phyloP scores from a whole-genome alignment of 2,329 filamentous ascomycete genomes.

The Raffaelea arxii region DNA sequence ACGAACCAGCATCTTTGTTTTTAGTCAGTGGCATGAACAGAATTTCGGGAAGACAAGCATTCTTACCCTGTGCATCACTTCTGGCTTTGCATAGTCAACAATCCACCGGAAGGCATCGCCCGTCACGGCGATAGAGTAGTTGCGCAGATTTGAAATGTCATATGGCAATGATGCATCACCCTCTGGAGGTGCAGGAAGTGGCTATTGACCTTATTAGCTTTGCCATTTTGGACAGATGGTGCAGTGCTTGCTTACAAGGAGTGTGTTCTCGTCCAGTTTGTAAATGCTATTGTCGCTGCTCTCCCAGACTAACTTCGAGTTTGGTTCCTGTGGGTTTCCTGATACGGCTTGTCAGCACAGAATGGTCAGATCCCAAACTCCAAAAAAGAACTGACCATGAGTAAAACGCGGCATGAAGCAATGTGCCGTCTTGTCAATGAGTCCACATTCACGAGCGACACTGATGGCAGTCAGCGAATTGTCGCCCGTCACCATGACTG shows the following conservation, averaged over 20 bases:
- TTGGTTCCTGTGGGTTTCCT: conserved; percentile 65
- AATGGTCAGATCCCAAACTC: not conserved
- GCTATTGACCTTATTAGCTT: conserved; percentile 26
- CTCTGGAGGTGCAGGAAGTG: conserved; percentile 46
- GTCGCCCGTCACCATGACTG: conserved; percentile 95
- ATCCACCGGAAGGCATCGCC: conserved; percentile 97
- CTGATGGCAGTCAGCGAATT: conserved; percentile 96
- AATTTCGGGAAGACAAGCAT: too few relatives aligned
- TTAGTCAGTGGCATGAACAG: not conserved
- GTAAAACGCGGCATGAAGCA: conserved; percentile 89
- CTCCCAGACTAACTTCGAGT: conserved; percentile 75
- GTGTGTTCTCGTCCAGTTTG: conserved; percentile 66
- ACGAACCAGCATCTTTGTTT: conserved; percentile 68
- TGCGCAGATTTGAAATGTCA: conserved; percentile 68
- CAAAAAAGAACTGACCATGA: conserved; percentile 42
- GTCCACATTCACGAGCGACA: conserved; percentile 79
- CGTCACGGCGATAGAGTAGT: conserved; percentile 81
- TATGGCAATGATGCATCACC: conserved; percentile 78
- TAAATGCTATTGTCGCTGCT: conserved; percentile 82
- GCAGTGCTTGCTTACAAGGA: conserved; percentile 42
- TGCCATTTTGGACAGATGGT: not conserved
- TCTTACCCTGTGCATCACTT: conserved; percentile 60
- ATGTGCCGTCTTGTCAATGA: conserved; percentile 71
- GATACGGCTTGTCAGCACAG: not conserved
- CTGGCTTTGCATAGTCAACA: conserved; percentile 78